Evolutionary conservation across 768 basidiomycete species (phyloP), one percentile per base, ranked within the genome.

Genomic region (Phanerochaete carnosa): DNA sequence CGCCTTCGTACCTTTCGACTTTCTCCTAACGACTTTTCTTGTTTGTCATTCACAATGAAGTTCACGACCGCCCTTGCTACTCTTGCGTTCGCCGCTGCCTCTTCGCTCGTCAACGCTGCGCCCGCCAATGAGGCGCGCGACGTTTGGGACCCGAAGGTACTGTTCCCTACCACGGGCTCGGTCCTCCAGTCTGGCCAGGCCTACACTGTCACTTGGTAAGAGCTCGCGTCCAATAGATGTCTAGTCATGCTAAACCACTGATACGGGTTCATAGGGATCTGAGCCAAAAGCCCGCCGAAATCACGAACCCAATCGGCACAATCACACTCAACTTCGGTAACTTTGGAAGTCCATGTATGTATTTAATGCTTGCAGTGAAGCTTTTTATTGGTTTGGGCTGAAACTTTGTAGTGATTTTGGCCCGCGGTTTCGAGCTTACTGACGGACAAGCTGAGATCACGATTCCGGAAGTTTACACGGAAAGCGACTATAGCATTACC

Each of bases 171-270:
- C 3, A 68, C 70, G 0, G 58, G 58, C 9, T 73, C 77, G 7
- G 69, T 79, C 39, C 82, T 80, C 82, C 63, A 69, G 25, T 72
- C 78, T 13, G 79, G 79, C 5, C 57, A 76, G 45, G 69, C 59
- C 0, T 64, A 77, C 35, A 79, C 73, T 3, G 80, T 82, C 33
- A 80, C 77, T 15, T 82, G 81, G 81, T 77, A 64, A 19, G 71
- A n/a, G n/a, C n/a, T 60, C 29, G 30, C 37, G 15, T n/a, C n/a
- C n/a, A n/a, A n/a, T n/a, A n/a, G n/a, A 56, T 23, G 47, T 23
- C 19, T 47, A 8, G 13, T 26, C 28, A n/a, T 35, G 28, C 30
- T 22, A 49, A n/a, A 13, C 6, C 45, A 9, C 8, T 11, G 39
- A 43, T 32, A 33, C 15, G 7, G 26, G 2, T 1, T 2, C 59